Evolutionary conservation across 805 yeast species (phyloP).

Genomic region (Yamadazyma philogaea): DNA sequence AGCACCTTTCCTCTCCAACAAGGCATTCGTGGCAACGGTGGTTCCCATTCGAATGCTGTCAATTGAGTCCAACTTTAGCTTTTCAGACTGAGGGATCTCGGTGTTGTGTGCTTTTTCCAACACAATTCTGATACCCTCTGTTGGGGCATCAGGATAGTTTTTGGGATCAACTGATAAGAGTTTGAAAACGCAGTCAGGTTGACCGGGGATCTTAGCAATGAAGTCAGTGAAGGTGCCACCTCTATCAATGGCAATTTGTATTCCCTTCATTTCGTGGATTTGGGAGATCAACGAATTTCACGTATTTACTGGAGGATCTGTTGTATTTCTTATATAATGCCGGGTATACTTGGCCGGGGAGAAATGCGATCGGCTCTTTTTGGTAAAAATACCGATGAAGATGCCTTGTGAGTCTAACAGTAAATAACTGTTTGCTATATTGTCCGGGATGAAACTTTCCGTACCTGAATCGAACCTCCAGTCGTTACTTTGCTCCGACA

Average conservation of each 20-base stretch:
- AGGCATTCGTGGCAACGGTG: slow-evolving; percentile 93
- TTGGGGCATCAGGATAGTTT: slow-evolving; percentile 86
- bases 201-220: slow-evolving; percentile 47
- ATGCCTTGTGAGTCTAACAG: neutral
- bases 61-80: slow-evolving; percentile 59
- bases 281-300: neutral
- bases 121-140: slow-evolving; percentile 84
- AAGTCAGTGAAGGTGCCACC: slow-evolving; percentile 94
- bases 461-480: too few relatives aligned
- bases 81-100: slow-evolving; percentile 43
- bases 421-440: too few relatives aligned
- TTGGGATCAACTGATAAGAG: slow-evolving; percentile 83
- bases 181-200: slow-evolving; percentile 67
- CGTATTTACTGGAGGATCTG: neutral
- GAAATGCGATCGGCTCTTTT: slow-evolving; percentile 8
- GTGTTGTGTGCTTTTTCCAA: slow-evolving; percentile 57
- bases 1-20: slow-evolving; percentile 90
- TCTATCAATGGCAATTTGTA: slow-evolving; percentile 33
- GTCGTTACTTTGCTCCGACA: too few relatives aligned
- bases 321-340: too few relatives aligned
- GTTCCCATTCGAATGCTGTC: slow-evolving; percentile 85
- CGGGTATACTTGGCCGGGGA: too few relatives aligned
- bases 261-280: slow-evolving; percentile 14
- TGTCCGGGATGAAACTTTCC: too few relatives aligned
- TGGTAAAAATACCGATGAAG: slow-evolving; percentile 2